Evolutionary conservation across 164 flowering plant species (phyloP), one percentile per base, ranked within the genome.

Genomic region (Saururus chinensis): DNA sequence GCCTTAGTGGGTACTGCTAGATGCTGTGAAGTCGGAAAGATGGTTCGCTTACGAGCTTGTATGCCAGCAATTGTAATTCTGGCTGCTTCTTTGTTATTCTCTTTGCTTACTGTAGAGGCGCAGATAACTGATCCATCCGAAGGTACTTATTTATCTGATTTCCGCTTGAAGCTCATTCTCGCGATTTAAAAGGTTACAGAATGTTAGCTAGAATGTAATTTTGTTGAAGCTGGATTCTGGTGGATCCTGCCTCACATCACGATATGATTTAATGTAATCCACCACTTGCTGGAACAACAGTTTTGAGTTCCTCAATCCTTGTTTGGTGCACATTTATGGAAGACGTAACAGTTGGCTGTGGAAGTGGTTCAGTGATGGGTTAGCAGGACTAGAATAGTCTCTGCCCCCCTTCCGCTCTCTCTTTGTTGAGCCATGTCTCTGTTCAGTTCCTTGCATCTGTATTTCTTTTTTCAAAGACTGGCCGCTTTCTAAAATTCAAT

Each of bases 61-160:
- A 0, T 0, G 45, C 22, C 22, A 37, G 60, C 60, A 35, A 4
- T 45, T 58, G 26, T 35, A 4, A n/a, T 37, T 58, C 60, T 58
- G 25, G 56, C 12, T 53, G 56, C 13, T 10, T n/a, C 13, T 5
- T 58, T 58, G 60, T 58, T 10, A 35, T 35, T 45, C 60, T 58
- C 40, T 58, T 16, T 10, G 42, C 45, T 58, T 25, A 13, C 9
- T 35, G 60, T 37, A 37, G 60, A 21, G 45, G 60, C 60, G n/a
- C 60, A 58, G 40, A 30, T 30, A 17, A 58, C 60, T 58, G 60
- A 58, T 58, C 60, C 60, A 17, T 58, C 60, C 25, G 60, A 58
- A 58, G 60, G 60, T 58, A 21, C 13, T 1, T 12, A 21, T 25
- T 55, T 24, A 55, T 11, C 37, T 55, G 4, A 5, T 55, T 23